Conservation (phyloP, 2,329 filamentous ascomycete genomes). For the Teratosphaeriaceae sp. region DNA sequence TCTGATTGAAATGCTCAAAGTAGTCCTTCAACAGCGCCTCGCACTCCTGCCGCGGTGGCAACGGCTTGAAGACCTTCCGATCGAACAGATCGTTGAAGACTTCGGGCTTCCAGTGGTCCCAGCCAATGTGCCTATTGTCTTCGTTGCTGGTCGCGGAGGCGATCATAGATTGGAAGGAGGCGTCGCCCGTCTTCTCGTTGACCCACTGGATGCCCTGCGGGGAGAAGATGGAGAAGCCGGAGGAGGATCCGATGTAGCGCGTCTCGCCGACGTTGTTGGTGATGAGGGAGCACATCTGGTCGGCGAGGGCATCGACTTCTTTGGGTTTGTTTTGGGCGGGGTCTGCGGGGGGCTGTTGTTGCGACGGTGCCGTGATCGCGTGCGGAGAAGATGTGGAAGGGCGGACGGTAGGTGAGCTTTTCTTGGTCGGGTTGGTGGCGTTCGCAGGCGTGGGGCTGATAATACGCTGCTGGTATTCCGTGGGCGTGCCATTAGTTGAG, state of each 20-base stretch:
- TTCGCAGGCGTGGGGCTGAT: no score
- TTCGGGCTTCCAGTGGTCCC: constrained; percentile 97
- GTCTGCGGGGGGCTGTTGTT: not conserved
- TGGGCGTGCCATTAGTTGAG: not conserved
- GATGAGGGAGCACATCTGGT: constrained; percentile 98
- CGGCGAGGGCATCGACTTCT: constrained; percentile 81
- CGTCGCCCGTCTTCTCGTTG: constrained; percentile 94
- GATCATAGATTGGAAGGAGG: constrained; percentile 92
- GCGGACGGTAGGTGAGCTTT: not conserved
- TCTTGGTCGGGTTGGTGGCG: not conserved
- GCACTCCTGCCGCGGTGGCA: constrained; percentile 83
- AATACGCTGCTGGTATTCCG: not conserved
- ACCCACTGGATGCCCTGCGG: constrained; percentile 98
- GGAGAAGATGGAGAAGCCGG: constrained; percentile 97
- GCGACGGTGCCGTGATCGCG: not conserved
- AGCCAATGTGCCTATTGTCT: constrained; percentile 67
- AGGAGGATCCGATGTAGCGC: constrained; percentile 92
- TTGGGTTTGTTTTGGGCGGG: constrained; percentile 23
- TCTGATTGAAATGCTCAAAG: constrained; percentile 98
- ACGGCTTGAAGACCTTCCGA: constrained; percentile 70
- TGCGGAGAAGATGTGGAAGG: not conserved
- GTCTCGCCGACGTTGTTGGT: constrained; percentile 94
- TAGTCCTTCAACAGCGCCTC: constrained; percentile 85
- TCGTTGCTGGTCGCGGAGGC: constrained; percentile 76
- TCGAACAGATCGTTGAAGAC: constrained; percentile 90